Conservation (phyloP, 1,284 basidiomycete genomes). For the Schizophyllum commune region DNA sequence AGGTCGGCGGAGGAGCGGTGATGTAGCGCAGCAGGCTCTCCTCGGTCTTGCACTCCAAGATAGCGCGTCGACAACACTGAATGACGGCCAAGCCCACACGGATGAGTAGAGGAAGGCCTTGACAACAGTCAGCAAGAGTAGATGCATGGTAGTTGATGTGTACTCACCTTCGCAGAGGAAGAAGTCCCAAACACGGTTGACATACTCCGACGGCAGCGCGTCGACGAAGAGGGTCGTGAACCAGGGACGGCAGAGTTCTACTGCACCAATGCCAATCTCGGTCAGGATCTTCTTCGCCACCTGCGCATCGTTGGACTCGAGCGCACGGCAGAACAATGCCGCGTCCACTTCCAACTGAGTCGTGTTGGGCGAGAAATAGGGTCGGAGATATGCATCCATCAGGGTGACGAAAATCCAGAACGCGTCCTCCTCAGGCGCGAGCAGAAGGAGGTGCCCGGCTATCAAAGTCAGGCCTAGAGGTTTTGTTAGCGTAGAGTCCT, state of each 20-base stretch:
- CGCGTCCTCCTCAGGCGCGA: slow-evolving; percentile 84
- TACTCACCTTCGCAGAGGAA: slow-evolving; percentile 76
- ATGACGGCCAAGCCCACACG: slow-evolving; percentile 75
- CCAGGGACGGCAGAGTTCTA: slow-evolving; percentile 56
- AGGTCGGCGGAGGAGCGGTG: slow-evolving; percentile 41
- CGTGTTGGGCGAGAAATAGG: slow-evolving; percentile 71
- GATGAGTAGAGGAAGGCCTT: slow-evolving; percentile 76
- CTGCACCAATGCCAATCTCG: slow-evolving; percentile 51
- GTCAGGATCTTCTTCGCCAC: slow-evolving; percentile 64
- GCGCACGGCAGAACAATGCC: slow-evolving; percentile 65
- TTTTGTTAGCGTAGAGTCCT: neutral
- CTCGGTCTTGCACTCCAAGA: slow-evolving; percentile 45
- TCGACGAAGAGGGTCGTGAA: slow-evolving; percentile 71
- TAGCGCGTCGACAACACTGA: slow-evolving; percentile 50
- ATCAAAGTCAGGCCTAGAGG: slow-evolving; percentile 63
- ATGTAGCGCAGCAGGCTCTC: slow-evolving; percentile 44
- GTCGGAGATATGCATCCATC: slow-evolving; percentile 74
- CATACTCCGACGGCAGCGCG: slow-evolving; percentile 68
- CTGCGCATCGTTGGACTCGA: slow-evolving; percentile 61
- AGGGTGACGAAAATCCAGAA: slow-evolving; percentile 89
- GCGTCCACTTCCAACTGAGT: slow-evolving; percentile 78
- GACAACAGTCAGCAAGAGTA: neutral
- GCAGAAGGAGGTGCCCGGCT: slow-evolving; percentile 71
- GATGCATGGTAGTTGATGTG: neutral
- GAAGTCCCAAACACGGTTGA: slow-evolving; percentile 81